Evolutionary conservation across 352 stramenopile genomes (phyloP), one percentile per base, ranked within the genome.

Genomic region (Phytophthora meadii): DNA sequence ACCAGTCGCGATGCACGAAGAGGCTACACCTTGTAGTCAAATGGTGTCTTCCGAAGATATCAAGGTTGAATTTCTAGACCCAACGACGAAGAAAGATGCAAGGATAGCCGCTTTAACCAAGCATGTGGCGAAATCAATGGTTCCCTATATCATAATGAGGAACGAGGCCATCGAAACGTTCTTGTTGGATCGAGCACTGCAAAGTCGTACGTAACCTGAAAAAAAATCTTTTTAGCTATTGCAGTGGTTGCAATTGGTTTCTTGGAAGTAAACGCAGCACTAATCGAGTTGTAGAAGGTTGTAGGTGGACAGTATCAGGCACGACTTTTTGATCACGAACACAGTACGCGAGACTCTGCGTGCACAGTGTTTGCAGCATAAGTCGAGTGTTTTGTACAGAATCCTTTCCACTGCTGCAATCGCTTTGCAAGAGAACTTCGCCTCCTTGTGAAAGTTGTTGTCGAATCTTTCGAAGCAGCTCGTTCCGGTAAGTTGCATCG

Each of bases 341-440:
- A 40, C 81, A 90, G 39, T 81, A 84, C 2, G 72, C 47, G 8
- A 90, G 57, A 54, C 75, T 88, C 42, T 77, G 68, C 1, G 72
- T 61, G 27, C 81, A 90, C 7, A 90, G 65, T n/a, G 71, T 77
- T 63, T 90, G 81, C 46, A 88, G 34, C 56, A 76, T 71, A 36
- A 87, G 47, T 17, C 70, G 74, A 11, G 64, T 62, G 22, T 64
- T 68, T 5, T 53, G 44, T 10, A 72, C 25, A 0, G 15, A 50
- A 4, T 40, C 58, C 1, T 52, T 50, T 9, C 32, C 25, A 3
- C 15, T 37, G 1, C 10, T 11, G 7, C 60, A 62, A 19, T 68
- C 56, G 30, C 49, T 73, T 44, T 58, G 51, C 10, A 84, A 42
- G 6, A 74, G 27, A 2, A 87, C 79, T 22, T 70, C 34, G 1